Percentiles rank a stretch among this genome's conserved stretches.
phyloP scores from a whole-genome alignment of 2,329 filamentous ascomycete species.

The Pestalotiopsis sp. region DNA sequence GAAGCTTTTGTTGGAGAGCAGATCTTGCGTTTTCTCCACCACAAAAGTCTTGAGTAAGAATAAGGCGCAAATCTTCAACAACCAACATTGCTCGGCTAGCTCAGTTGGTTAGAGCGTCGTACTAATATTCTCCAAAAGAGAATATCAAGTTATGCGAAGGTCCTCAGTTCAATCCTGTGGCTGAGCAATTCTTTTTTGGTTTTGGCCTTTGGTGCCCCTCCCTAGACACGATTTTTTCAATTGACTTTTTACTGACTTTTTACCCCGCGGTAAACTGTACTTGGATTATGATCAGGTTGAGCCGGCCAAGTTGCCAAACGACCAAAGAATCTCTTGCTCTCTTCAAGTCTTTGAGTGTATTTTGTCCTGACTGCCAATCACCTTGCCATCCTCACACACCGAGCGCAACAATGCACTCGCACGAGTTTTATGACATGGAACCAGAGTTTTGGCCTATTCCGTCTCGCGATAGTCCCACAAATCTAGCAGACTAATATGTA shows the following conservation, averaged over 20 bases:
- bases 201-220: not conserved
- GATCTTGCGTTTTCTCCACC: not conserved
- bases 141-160: constrained; percentile 12
- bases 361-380: not conserved
- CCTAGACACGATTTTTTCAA: too few relatives aligned
- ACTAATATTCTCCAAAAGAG: not conserved
- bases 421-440: not conserved
- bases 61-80: not conserved
- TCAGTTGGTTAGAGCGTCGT: constrained; percentile 13
- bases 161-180: constrained; percentile 13
- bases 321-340: not conserved
- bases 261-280: not conserved
- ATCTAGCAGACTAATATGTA: not conserved
- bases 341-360: not conserved
- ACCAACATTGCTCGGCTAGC: constrained; percentile 7
- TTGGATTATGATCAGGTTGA: not conserved
- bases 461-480: not conserved
- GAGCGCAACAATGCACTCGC: too few relatives aligned
- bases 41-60: accelerated
- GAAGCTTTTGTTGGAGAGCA: not conserved
- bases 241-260: not conserved
- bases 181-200: constrained; percentile 2
- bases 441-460: not conserved
- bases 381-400: not conserved
- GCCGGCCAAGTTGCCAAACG: too few relatives aligned